phyloP scores from a whole-genome alignment of 768 basidiomycete genomes.

The Tubosaeta sp. region DNA sequence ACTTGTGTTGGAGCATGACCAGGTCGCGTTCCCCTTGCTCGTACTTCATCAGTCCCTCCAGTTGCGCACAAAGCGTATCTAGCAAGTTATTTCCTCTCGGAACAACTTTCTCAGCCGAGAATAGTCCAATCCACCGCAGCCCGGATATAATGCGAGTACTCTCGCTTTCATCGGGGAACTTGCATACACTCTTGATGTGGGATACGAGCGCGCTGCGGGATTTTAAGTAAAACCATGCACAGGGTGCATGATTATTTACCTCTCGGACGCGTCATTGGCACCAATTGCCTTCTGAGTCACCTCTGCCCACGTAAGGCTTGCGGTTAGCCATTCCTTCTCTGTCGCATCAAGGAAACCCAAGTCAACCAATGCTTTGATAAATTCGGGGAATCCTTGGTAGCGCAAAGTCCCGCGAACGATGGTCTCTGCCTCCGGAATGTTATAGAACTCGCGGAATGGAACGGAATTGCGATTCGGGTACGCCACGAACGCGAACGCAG shows the following conservation, averaged over 20 bases:
- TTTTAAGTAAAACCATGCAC: background rate
- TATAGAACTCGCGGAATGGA: conserved; percentile 87
- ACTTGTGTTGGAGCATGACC: conserved; percentile 98
- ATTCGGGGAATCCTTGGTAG: conserved; percentile 96
- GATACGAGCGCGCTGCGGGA: conserved; percentile 60
- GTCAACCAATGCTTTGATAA: conserved; percentile 82
- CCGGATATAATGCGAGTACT: conserved; percentile 80
- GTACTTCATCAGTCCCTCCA: conserved; percentile 93
- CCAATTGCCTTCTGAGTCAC: conserved; percentile 72
- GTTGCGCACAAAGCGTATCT: conserved; percentile 86
- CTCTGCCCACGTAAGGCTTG: conserved; percentile 77
- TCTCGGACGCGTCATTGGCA: conserved; percentile 64
- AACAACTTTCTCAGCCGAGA: conserved; percentile 63
- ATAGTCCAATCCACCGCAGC: conserved; percentile 89
- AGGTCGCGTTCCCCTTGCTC: conserved; percentile 88
- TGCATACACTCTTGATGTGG: conserved; percentile 63
- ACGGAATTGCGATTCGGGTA: conserved; percentile 96
- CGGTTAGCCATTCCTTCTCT: conserved; percentile 73
- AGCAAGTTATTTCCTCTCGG: conserved; percentile 74
- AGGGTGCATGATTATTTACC: conserved; percentile 35
- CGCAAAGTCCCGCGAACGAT: conserved; percentile 90
- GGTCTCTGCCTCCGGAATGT: conserved; percentile 91
- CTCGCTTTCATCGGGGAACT: conserved; percentile 71
- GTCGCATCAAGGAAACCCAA: conserved; percentile 81
- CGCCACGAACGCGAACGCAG: conserved; percentile 92